Conservation (phyloP, 2,329 filamentous ascomycete genomes). For the Neophaeococcomyces mojaviensis region DNA sequence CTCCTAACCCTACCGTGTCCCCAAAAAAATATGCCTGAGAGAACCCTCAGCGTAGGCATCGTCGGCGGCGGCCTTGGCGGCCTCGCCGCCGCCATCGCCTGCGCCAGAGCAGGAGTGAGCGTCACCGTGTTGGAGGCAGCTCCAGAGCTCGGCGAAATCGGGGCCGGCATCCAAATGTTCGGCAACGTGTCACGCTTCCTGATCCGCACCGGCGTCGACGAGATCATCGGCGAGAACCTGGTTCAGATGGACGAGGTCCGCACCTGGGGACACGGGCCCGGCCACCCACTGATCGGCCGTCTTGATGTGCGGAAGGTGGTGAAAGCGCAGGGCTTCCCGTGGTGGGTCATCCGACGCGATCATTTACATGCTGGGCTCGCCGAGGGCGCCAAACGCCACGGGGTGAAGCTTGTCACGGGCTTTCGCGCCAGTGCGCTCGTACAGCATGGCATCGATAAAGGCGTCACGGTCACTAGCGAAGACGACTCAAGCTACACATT, state of each 20-base stretch:
- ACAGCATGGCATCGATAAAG: slow-evolving; percentile 17
- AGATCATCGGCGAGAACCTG: slow-evolving; percentile 36
- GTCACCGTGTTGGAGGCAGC: slow-evolving; percentile 39
- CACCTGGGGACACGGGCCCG: slow-evolving; percentile 30
- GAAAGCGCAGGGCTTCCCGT: slow-evolving; percentile 15
- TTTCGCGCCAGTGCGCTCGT: slow-evolving; percentile 31
- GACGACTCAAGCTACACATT: slow-evolving; percentile 25
- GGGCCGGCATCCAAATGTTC: slow-evolving; percentile 23
- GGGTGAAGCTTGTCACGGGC: slow-evolving; percentile 32
- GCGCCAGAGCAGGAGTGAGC: slow-evolving; percentile 31
- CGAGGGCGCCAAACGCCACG: slow-evolving; percentile 32
- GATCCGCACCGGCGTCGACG: slow-evolving; percentile 33
- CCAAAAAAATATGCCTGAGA: not conserved
- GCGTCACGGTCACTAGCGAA: slow-evolving; percentile 14
- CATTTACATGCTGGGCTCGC: slow-evolving; percentile 41
- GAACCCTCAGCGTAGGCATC: slow-evolving; percentile 23
- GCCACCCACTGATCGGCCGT: slow-evolving; percentile 23
- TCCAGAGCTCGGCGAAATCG: slow-evolving; percentile 35
- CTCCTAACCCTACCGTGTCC: not conserved
- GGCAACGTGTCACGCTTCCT: slow-evolving; percentile 28
- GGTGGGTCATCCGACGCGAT: slow-evolving; percentile 39
- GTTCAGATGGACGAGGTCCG: slow-evolving; percentile 34
- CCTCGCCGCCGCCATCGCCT: slow-evolving; percentile 37
- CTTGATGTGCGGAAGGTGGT: slow-evolving; percentile 14
- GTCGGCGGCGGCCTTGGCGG: slow-evolving; percentile 37